Percentiles rank a stretch among this genome's conserved stretches.
These are phyloP conservation scores for Tremellales sp. DNA, from an alignment of 1,284 basidiomycete species.

Conservation along the genomic window DNA sequence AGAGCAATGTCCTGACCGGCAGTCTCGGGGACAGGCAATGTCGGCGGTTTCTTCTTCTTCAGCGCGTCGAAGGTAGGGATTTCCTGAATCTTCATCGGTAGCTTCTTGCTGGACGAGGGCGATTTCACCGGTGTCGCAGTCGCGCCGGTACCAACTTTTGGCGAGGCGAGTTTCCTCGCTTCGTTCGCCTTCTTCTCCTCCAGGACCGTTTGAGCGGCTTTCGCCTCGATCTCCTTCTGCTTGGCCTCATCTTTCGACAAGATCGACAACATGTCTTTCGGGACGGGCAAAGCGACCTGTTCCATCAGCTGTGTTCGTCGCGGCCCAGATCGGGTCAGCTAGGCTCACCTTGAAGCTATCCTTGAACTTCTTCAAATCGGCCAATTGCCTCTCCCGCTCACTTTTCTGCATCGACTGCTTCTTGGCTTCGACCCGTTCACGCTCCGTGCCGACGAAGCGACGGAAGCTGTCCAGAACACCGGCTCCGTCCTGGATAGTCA, in stretches of 20 bases:
- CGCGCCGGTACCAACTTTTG: not conserved
- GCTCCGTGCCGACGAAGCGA: conserved; percentile 84
- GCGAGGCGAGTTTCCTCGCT: conserved; percentile 4
- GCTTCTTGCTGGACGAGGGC: conserved; percentile 44
- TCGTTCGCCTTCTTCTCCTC: conserved; percentile 13
- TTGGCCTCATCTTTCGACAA: conserved; percentile 84
- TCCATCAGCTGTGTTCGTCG: conserved; percentile 1
- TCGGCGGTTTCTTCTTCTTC: conserved; percentile 41
- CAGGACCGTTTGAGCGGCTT: conserved; percentile 55
- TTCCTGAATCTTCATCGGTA: conserved; percentile 62
- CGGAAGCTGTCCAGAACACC: conserved; percentile 58
- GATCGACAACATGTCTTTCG: conserved; percentile 88
- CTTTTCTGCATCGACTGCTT: conserved; percentile 83
- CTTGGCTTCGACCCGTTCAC: conserved; percentile 81
- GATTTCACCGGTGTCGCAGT: conserved; percentile 32
- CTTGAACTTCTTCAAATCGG: conserved; percentile 88
- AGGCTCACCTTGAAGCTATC: conserved; percentile 78
- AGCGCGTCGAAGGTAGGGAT: conserved; percentile 88
- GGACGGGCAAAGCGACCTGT: conserved; percentile 87
- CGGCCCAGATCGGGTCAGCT: not conserved
- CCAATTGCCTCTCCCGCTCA: conserved; percentile 59
- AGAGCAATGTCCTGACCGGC: conserved; percentile 30
- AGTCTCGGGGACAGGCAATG: conserved; percentile 38
- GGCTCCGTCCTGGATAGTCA: conserved; percentile 4
- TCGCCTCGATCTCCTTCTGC: conserved; percentile 75